phyloP scores from a whole-genome alignment of 2,329 filamentous ascomycete species.

The Aureobasidium lini region DNA sequence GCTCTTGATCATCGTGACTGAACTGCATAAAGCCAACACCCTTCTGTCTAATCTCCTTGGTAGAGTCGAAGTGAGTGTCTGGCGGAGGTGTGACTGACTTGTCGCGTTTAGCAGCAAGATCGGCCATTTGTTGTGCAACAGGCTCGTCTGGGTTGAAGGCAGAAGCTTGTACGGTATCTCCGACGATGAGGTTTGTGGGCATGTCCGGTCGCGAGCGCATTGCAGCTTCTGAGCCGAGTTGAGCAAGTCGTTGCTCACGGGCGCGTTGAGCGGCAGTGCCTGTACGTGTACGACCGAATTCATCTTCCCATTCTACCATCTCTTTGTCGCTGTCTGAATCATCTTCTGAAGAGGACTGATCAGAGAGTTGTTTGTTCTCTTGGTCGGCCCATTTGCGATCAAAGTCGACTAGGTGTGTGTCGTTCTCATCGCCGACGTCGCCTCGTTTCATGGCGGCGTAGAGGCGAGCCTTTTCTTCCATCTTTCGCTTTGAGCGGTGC shows the following conservation, averaged over 20 bases:
- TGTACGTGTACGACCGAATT: slow-evolving; percentile 75
- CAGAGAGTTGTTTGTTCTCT: slow-evolving; percentile 32
- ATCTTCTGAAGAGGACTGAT: slow-evolving; percentile 30
- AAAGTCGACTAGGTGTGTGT: slow-evolving; percentile 74
- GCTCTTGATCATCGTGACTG: slow-evolving; percentile 61
- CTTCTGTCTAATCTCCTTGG: slow-evolving; percentile 74
- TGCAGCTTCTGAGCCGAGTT: slow-evolving; percentile 44
- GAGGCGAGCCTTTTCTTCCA: slow-evolving; percentile 83
- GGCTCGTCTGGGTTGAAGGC: slow-evolving; percentile 73
- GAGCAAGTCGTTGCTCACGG: slow-evolving; percentile 52
- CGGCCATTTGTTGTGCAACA: slow-evolving; percentile 62
- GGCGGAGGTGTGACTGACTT: slow-evolving; percentile 71
- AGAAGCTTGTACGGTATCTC: slow-evolving; percentile 72
- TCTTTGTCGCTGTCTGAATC: slow-evolving; percentile 44
- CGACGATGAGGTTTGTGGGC: slow-evolving; percentile 69
- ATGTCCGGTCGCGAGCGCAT: slow-evolving; percentile 56
- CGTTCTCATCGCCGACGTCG: slow-evolving; percentile 58
- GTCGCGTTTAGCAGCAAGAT: slow-evolving; percentile 70
- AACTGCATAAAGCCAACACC: slow-evolving; percentile 92
- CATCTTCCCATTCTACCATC: slow-evolving; percentile 80
- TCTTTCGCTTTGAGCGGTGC: slow-evolving; percentile 65
- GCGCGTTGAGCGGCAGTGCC: slow-evolving; percentile 64
- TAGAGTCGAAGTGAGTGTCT: slow-evolving; percentile 77
- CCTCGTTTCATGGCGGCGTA: slow-evolving; percentile 89
- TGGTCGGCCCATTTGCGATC: slow-evolving; percentile 73